Base-by-base conservation (phyloP, 495 filamentous ascomycete species). In the Aspergillus sparsus region DNA sequence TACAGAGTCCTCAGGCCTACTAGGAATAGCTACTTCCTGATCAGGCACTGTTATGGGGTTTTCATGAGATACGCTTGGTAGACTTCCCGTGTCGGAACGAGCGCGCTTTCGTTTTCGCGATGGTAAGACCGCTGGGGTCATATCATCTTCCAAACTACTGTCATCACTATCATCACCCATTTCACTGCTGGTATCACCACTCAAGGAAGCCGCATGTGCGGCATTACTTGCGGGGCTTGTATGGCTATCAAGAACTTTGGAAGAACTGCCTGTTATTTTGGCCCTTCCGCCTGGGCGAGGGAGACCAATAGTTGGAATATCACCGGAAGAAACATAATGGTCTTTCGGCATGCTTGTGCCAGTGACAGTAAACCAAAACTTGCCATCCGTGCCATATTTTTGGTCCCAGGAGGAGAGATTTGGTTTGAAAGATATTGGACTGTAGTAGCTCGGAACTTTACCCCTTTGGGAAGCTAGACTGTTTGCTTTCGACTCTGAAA, bases 301-400 rank as follows among this genome's bases (percentile, higher is more conserved):
- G 31, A 79, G 56, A 7, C 78, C 78, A 55, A 79, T 73, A 2
- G 72, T 81, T 42, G 76, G 76, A 52, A 80, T 80, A 12, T 68
- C 63, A 18, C 64, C 60, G 6, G 61, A 49, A 32, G 56, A 36
- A 46, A 50, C 51, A n/a, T 47, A 31, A 3, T 49, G 49, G 32
- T 62, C 63, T 21, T 56, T 57, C 2, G 41, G 33, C 3, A 60
- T 53, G n/a, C 33, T 33, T 10, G 53, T 45, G n/a, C 44, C 58
- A 13, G 62, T 55, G 33, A 61, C 41, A 39, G 68, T 64, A 44
- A 84, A 82, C 65, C 72, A 76, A 61, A 84, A 85, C 21, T 78
- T 78, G 18, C 82, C 82, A 13, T 74, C 64, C 33, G 73, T 60
- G 41, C 74, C 73, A 68, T 85, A 85, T 62, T 84, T 85, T 44